Base-by-base conservation (phyloP, 2,329 filamentous ascomycete species). In the Colletotrichum eleusines region DNA sequence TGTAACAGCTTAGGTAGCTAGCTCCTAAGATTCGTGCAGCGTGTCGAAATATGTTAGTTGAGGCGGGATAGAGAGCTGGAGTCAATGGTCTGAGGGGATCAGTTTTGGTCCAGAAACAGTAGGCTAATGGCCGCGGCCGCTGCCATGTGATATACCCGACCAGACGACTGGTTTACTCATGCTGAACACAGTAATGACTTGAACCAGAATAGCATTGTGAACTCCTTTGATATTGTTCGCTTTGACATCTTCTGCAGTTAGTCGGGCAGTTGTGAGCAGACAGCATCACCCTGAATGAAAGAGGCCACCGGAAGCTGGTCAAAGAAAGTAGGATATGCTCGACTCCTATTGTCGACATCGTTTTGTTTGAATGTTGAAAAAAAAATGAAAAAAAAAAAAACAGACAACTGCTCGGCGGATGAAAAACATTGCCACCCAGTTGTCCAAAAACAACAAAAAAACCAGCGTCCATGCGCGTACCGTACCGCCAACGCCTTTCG, bases 401-500 rank as follows among this genome's bases (percentile, higher is more conserved):
- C n/a, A n/a, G n/a, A n/a, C n/a, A n/a, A n/a, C n/a, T n/a, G n/a
- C n/a, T n/a, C n/a, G n/a, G n/a, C n/a, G n/a, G n/a, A n/a, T n/a
- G n/a, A 9, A 28, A 5, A 55, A 20, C 26, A 6, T 28, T 5
- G 23, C 38, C 35, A 26, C 31, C 38, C 33, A 31, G 40, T 48
- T 40, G n/a, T 57, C 53, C 12, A 40, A 26, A 2, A 16, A 55
- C 63, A n/a, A n/a, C 31, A 3, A 14, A 11, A 26, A 50, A 38
- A 26, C 23, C 33, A n/a, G 40, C 63, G 65, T 35, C 46, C 23
- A 31, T 53, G 55, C 23, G 14, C 31, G 14, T n/a, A n/a, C n/a
- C 44, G 46, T 44, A 12, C 61, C 64, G 28, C 65, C 62, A 73
- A 69, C 70, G 66, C 72, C 72, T 42, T 31, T 38, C 51, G 26